Evolutionary conservation across 352 stramenopile species (phyloP).

Genomic region (Blastocystis sp.): DNA sequence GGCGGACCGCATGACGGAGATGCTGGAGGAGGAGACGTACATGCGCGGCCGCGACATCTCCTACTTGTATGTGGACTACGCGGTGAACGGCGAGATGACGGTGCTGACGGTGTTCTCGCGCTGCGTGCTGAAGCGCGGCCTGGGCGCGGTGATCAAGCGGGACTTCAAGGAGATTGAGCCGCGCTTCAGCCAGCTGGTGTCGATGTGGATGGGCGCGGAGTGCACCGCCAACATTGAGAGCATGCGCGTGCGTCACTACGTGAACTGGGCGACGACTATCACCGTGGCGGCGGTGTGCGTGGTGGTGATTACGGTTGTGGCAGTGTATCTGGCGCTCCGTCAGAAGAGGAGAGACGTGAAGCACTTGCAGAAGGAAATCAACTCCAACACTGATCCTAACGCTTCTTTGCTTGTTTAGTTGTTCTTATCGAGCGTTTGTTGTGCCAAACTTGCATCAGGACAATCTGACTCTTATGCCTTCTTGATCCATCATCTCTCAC

Average conservation of each 20-base stretch:
- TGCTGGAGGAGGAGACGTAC: background rate
- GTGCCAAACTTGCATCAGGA: too few species aligned
- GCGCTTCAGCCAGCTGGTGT: background rate
- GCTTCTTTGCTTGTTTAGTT: too few species aligned
- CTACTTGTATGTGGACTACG: background rate
- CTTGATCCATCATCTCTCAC: too few species aligned
- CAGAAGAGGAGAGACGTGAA: background rate
- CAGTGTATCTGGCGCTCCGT: background rate
- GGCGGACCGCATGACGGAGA: background rate
- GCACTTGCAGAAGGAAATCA: too few species aligned
- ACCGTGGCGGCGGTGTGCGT: background rate
- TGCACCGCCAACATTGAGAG: background rate
- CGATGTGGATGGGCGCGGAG: background rate
- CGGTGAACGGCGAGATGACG: background rate
- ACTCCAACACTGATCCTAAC: too few species aligned
- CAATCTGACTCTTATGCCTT: too few species aligned
- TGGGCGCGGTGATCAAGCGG: background rate
- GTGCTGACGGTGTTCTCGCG: background rate
- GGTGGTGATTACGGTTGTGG: background rate
- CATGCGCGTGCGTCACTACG: background rate
- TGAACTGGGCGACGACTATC: background rate
- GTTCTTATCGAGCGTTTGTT: too few species aligned
- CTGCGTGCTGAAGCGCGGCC: background rate
- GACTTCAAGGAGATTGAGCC: background rate
- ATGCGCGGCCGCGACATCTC: background rate